Base-by-base conservation (phyloP, 1,284 basidiomycete genomes). In the Baeospora myosura region DNA sequence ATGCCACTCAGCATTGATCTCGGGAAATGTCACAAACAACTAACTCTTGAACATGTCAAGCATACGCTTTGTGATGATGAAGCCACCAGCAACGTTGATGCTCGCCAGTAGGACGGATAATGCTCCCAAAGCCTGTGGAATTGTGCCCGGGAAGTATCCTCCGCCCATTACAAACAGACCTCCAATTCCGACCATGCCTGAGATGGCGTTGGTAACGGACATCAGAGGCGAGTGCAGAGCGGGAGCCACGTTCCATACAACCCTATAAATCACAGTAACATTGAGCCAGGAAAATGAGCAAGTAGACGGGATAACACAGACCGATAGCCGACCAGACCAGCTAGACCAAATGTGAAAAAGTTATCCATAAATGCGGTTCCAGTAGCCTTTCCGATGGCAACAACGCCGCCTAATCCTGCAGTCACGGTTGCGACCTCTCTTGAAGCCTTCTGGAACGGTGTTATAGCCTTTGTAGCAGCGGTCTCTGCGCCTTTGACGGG, bases 101-200 rank as follows among this genome's bases (percentile, higher is more conserved):
- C 84, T 86, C 12, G 88, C 88, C 17, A 91, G 65, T 34, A 91
- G 72, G 11, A 91, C 88, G 11, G 87, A 87, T 7, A 81, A 49
- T 3, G 88, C 86, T 45, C 86, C 88, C 12, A 91, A 68, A 12
- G 67, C 65, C 62, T 91, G 87, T 31, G 88, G 81, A 47, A 88
- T 66, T 0, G 88, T 90, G 34, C 76, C 76, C 10, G 88, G 88
- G n/a, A 88, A 53, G 56, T 81, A 86, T 5, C 88, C 83, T 28
- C 88, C 88, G 43, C 88, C 88, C 85, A 91, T 90, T 30, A 90
- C 77, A 57, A 89, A 91, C 55, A 91, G 66, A 30, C 88, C 88
- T 17, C 88, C 88, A 24, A 91, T 68, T 39, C 88, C 88, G 39
- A 62, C 58, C 68, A 88, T 78, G 63, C 83, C 83, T 14, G 83